Conservation (phyloP, 306 rosid species). For the Pterocarpus macrocarpus region DNA sequence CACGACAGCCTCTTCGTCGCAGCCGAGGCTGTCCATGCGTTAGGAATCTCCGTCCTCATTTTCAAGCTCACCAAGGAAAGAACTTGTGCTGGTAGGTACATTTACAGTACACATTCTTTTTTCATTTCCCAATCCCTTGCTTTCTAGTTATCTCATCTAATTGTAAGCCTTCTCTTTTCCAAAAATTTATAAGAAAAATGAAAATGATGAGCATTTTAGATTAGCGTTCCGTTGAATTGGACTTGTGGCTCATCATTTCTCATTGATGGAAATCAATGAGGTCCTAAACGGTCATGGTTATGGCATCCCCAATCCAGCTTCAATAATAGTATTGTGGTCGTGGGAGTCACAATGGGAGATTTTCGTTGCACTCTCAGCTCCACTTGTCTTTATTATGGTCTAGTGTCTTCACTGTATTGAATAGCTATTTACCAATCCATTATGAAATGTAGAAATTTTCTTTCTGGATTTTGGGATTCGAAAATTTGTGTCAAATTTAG, state of each 20-base stretch:
- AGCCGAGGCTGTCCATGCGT: slow-evolving; percentile 74
- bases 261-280: slow-evolving; percentile 3
- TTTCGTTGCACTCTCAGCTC: neutral
- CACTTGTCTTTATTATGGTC: neutral
- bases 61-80: slow-evolving; percentile 74
- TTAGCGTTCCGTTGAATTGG: slow-evolving; percentile 25
- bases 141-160: no score
- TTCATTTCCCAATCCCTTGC: neutral
- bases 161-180: no score
- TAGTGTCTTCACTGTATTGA: neutral
- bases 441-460: neutral
- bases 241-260: neutral
- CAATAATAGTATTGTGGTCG: no score
- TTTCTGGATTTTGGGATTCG: neutral
- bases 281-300: slow-evolving; percentile 1
- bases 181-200: no score
- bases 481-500: slow-evolving; percentile 5
- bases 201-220: slow-evolving; percentile 1
- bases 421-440: neutral
- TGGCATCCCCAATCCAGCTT: neutral
- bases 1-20: slow-evolving; percentile 74
- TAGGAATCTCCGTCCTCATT: slow-evolving; percentile 72
- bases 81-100: slow-evolving; percentile 68
- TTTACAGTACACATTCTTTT: no score
- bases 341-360: no score